Conservation (phyloP, 768 basidiomycete species). For the Calvatia gigantea region DNA sequence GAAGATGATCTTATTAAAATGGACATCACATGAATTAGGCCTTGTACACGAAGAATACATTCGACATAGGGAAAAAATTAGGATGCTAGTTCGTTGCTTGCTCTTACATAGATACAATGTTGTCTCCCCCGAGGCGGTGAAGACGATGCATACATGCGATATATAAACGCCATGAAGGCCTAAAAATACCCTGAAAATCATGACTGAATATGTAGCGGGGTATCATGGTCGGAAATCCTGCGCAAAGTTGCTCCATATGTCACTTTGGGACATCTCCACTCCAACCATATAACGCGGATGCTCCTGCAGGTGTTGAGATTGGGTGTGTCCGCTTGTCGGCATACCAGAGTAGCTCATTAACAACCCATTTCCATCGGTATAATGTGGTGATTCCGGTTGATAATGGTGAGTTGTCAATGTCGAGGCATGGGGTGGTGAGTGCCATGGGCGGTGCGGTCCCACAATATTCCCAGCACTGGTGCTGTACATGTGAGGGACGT, state of each 20-base stretch:
- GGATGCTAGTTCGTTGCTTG: background rate
- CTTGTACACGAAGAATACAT: background rate
- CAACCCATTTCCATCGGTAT: background rate
- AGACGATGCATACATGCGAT: background rate
- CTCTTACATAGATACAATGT: background rate
- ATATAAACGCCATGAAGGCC: background rate
- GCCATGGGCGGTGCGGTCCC: background rate
- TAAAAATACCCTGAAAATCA: background rate
- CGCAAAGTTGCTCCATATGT: slow-evolving; percentile 37
- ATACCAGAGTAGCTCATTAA: background rate
- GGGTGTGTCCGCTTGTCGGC: background rate
- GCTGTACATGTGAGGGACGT: background rate
- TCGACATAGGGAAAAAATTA: background rate
- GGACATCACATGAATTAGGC: slow-evolving; percentile 28
- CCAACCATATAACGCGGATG: background rate
- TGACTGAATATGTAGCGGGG: background rate
- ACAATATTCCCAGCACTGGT: background rate
- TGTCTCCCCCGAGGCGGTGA: background rate
- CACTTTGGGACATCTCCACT: slow-evolving; percentile 27
- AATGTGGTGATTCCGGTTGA: slow-evolving; percentile 1
- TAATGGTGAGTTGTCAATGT: slow-evolving; percentile 15
- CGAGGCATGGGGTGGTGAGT: slow-evolving; percentile 6
- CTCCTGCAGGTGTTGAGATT: slow-evolving; percentile 1
- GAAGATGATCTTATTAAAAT: slow-evolving; percentile 53
- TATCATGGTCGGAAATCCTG: slow-evolving; percentile 21